phyloP scores from a whole-genome alignment of 2,329 filamentous ascomycete species.

The Epichloe festucae region DNA sequence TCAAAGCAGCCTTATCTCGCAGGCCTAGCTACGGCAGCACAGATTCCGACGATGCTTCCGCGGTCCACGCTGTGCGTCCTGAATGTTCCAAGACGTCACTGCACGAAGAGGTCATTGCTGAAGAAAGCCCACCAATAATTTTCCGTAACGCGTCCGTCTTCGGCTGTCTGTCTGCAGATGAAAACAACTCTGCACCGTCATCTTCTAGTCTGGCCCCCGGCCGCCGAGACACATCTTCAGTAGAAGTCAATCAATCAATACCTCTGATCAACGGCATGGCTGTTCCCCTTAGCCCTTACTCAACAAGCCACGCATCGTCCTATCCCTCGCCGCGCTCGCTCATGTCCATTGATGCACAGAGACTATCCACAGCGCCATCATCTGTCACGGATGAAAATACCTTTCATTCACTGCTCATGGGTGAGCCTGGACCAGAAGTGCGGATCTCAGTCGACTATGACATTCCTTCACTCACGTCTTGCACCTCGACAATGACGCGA shows the following conservation, averaged over 20 bases:
- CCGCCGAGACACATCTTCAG: slow-evolving; percentile 33
- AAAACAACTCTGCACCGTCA: slow-evolving; percentile 28
- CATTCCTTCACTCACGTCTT: slow-evolving; percentile 61
- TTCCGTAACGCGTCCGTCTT: slow-evolving; percentile 25
- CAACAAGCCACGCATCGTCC: slow-evolving; percentile 49
- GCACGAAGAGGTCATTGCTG: slow-evolving; percentile 37
- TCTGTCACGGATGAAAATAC: slow-evolving; percentile 59
- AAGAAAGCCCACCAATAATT: slow-evolving; percentile 30
- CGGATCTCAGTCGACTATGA: slow-evolving; percentile 58
- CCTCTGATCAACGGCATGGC: slow-evolving; percentile 28
- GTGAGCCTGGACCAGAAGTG: slow-evolving; percentile 60
- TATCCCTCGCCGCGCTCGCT: slow-evolving; percentile 54
- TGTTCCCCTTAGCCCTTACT: slow-evolving; percentile 49
- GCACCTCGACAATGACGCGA: slow-evolving; percentile 63
- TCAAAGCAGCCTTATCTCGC: slow-evolving; percentile 16
- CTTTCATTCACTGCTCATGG: slow-evolving; percentile 58
- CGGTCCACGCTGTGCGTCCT: slow-evolving; percentile 25
- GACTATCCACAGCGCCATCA: slow-evolving; percentile 63
- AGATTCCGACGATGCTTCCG: slow-evolving; percentile 18
- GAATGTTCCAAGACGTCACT: slow-evolving; percentile 37
- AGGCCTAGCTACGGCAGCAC: slow-evolving; percentile 34
- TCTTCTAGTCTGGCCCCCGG: slow-evolving; percentile 30
- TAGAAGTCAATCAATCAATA: slow-evolving; percentile 35
- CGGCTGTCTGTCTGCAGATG: slow-evolving; percentile 18
- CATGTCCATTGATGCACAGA: slow-evolving; percentile 57